Base-by-base conservation (phyloP, 306 rosid species). In the Geum urbanum region DNA sequence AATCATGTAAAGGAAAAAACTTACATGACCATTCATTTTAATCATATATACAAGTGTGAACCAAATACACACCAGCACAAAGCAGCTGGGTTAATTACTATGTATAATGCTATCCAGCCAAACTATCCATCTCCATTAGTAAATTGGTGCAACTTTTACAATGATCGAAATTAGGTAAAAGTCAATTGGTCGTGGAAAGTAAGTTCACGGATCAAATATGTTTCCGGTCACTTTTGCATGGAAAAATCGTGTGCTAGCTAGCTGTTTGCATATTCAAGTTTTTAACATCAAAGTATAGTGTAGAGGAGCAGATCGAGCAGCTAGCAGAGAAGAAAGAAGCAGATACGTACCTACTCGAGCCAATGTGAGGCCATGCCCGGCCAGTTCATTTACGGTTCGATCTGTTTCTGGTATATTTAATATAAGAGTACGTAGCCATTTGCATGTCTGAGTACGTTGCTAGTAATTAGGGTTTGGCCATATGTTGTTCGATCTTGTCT, bases 1-100 rank as follows among this genome's bases (percentile, higher is more conserved):
- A n/a, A 76, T 84, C 82, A 72, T 46, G 68, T 24, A 73, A 44
- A 74, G 54, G 64, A 81, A 72, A 69, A 60, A 66, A 67, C 41
- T 56, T 56, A 19, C 69, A 56, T 72, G n/a, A 41, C 61, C 67
- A 46, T 57, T 24, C 13, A n/a, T 69, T 32, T 24, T 32, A 32
- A 32, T 32, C 37, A 53, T 18, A 45, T 56, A 16, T 46, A 57
- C 2, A 43, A 7, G 10, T 43, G 11, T 7, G 10, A 43, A 43
- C 11, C 46, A 43, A 43, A 43, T 8, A 6, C 46, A 57, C 18
- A 27, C 69, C 63, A 60, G 22, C 51, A 63, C 11, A 52, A 24
- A 70, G 69, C 56, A 61, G 62, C 47, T 16, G 13, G 18, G 63
- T 43, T 5, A 43, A 43, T 43, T 43, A 1, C 37, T 32, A 32